Conservation (phyloP, 2,329 filamentous ascomycete genomes). For the Pyrenochaeta sp. region DNA sequence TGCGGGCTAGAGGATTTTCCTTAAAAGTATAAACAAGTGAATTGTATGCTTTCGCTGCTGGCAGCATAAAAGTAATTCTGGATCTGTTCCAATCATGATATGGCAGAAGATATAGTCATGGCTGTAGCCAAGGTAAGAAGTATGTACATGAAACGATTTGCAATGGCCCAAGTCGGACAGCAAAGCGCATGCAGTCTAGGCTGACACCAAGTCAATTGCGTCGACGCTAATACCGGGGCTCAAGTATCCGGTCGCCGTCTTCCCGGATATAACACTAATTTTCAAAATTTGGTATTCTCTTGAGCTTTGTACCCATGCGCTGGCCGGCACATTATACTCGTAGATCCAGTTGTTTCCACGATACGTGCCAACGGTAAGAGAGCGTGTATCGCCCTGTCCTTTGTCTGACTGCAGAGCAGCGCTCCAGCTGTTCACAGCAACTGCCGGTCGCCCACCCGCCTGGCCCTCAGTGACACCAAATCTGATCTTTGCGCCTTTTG, state of each 20-base stretch:
- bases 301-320: slow-evolving; percentile 26
- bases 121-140: no score
- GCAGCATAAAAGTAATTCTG: no score
- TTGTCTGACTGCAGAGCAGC: slow-evolving; percentile 24
- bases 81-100: no score
- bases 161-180: no score
- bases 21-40: no score
- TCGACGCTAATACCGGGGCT: slow-evolving; percentile 30
- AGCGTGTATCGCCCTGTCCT: slow-evolving; percentile 27
- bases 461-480: slow-evolving; percentile 32
- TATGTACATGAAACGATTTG: no score
- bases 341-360: slow-evolving; percentile 34
- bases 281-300: slow-evolving; percentile 29
- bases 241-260: slow-evolving; percentile 28
- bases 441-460: slow-evolving; percentile 24
- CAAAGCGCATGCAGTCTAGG: slow-evolving; percentile 1
- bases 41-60: no score
- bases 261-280: slow-evolving; percentile 29
- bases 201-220: slow-evolving; percentile 27
- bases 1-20: no score
- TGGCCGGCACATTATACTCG: slow-evolving; percentile 31
- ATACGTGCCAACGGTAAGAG: slow-evolving; percentile 33
- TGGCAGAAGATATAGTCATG: no score
- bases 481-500: slow-evolving; percentile 29
- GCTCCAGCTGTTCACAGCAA: slow-evolving; percentile 26